Base-by-base conservation (phyloP, 1,284 basidiomycete genomes). In the Cryptococcus maquisensis region DNA sequence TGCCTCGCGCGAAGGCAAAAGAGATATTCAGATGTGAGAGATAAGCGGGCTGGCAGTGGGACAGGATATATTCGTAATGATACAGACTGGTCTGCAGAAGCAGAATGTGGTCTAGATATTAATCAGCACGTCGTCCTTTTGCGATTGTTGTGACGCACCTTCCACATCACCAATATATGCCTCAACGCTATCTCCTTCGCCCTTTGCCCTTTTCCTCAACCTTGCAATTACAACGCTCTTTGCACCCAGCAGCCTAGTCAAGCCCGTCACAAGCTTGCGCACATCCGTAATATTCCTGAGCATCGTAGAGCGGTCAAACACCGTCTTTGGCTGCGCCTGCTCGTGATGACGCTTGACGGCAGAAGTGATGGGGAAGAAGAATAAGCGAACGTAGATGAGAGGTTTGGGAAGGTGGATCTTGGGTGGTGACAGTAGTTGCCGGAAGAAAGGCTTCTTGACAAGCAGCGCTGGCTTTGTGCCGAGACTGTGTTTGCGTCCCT, bases 91-190 rank as follows among this genome's bases (percentile, higher is more conserved):
- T 86, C 65, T 94, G 87, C 60, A 97, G 80, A 2, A 90, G 86
- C 28, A 94, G 75, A 60, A 97, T 92, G 73, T 98, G 94, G 76
- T 98, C 91, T 91, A 16, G 24, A 49, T 12, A 20, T 37, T 21
- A 44, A 39, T 6, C 5, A 32, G n/a, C 41, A 18, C 37, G 47
- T 53, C 28, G 18, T 7, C 32, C 32, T 35, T 10, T 20, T 12
- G 47, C 47, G 21, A 37, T 35, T 18, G 21, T 37, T 36, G 35
- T 12, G 38, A 66, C 79, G 53, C 59, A 90, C 90, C 92, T 80
- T 94, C 88, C 3, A 98, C 83, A 73, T 98, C 94, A 44, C 90
- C 90, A 77, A 96, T 84, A 72, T 97, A 93, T 16, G 93, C 88
- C 5, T 83, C 86, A 37, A 91, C 81, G 61, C 88, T 86, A n/a